Base-by-base conservation (phyloP, 1,284 basidiomycete species). In the Coniophora puteana region DNA sequence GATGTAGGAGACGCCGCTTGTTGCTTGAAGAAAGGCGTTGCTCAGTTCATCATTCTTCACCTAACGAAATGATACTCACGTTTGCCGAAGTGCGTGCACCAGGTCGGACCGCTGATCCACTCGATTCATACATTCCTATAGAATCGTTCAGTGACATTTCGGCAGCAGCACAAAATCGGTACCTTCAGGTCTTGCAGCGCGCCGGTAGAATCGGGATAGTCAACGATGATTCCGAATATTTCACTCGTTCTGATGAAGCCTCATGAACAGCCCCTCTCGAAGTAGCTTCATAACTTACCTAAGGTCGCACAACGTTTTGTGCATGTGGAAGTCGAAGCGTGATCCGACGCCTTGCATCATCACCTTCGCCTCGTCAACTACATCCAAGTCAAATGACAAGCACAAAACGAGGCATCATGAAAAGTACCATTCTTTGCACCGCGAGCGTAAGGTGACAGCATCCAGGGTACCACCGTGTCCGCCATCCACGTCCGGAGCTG, bases 181-280 rank as follows among this genome's bases (percentile, higher is more conserved):
- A 41, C 86, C 63, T 81, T 86, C 22, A 99, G 72, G 60, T 99
- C 96, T 43, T 88, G 74, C n/a, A 99, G 66, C 1, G 93, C 93
- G 2, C 84, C 78, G 46, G 72, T 71, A 0, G 94, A 96, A 43
- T 93, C 88, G 0, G 96, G 94, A 52, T 83, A 96, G 53, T 93
- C 89, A 35, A 95, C 83, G 44, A 99, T 94, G 43, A 99, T 95
- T 50, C 96, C 92, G 55, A 96, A 98, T 14, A 99, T 83, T 63
- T 98, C 92, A 37, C 72, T 72, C 1, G 85, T 91, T 30, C 92
- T 93, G 51, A 23, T 22, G 16, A 39, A 35, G 17, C 2, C 38
- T 28, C 20, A 48, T 16, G 12, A 30, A 32, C 2, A 21, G 24
- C 3, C 8, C 13, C 24, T n/a, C n/a, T 23, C 17, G 4, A 34